Base-by-base conservation (phyloP, 176 grass and related monocot genomes). In the Aegilops bicornis region DNA sequence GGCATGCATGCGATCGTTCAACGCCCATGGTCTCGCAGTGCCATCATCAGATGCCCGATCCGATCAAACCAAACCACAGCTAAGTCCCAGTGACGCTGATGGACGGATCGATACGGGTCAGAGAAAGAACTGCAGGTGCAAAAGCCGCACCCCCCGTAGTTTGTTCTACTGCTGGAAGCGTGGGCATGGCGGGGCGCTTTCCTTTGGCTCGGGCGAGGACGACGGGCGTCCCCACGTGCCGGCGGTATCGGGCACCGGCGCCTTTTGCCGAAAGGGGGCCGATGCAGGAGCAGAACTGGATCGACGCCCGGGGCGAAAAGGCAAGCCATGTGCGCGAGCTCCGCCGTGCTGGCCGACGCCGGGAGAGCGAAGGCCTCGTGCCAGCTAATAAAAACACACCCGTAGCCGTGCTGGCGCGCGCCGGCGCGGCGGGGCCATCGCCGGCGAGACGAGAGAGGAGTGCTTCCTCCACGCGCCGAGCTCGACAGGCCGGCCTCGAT, bases 11-110 rank as follows among this genome's bases (percentile, higher is more conserved):
- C 48, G 43, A 11, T 36, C 36, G 45, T 80, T 62, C 62, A 13
- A 48, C 83, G 62, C 31, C 45, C 30, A 10, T 79, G 45, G 69
- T 75, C 64, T 66, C 64, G 29, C 19, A 59, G 56, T 1, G 20
- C 7, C 10, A 67, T 62, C 78, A 22, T 67, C 52, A 64, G 84
- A 79, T 72, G 87, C 64, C 10, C 4, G 35, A 39, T 31, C 87
- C 3, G 33, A 40, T 42, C 81, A 8, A 14, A n/a, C n/a, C n/a
- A n/a, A n/a, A 35, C 5, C 50, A 54, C 50, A 7, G 50, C 6
- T 16, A 7, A 54, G 50, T 19, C 16, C 50, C 50, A 54, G 50
- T 7, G 50, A 54, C 16, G 1, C 56, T 9, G 56, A 59, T 59
- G 56, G 56, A 59, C 19, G 56, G 56, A 3, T 59, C 19, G 56